These are phyloP conservation scores for Nicotiana tomentosiformis DNA, from an alignment of 257 asterid species.

Conservation along the genomic window DNA sequence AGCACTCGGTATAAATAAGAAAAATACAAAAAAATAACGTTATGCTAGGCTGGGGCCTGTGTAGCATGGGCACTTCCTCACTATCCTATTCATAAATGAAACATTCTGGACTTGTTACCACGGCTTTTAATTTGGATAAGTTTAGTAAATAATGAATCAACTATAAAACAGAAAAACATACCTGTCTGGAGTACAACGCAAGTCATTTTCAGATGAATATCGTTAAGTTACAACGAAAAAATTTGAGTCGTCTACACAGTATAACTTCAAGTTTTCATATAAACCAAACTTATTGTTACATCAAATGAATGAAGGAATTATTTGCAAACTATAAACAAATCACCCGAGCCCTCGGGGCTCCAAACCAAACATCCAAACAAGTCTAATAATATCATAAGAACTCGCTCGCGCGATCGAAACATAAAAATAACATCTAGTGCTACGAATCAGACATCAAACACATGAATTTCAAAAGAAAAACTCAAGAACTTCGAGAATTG, in stretches of 20 bases:
- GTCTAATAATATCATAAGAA: no score
- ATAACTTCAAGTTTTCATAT: background rate
- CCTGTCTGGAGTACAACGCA: background rate
- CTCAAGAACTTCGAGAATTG: no score
- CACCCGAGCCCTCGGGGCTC: no score
- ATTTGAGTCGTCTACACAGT: background rate
- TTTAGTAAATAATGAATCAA: background rate
- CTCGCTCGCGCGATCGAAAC: no score
- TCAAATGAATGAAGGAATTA: background rate
- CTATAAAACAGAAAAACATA: background rate
- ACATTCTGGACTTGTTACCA: background rate
- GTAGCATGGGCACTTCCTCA: no score
- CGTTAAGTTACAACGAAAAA: background rate
- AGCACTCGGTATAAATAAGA: no score
- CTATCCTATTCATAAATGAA: background rate
- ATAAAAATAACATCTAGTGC: no score
- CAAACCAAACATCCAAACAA: no score
- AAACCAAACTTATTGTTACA: background rate
- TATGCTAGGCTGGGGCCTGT: no score
- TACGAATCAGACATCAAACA: no score
- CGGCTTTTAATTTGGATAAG: background rate
- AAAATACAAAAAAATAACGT: no score
- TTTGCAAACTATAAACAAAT: background rate
- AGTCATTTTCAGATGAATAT: background rate
- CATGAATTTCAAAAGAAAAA: no score